Evolutionary conservation across 306 rosid species (phyloP).

Genomic region (Castanea crenata): DNA sequence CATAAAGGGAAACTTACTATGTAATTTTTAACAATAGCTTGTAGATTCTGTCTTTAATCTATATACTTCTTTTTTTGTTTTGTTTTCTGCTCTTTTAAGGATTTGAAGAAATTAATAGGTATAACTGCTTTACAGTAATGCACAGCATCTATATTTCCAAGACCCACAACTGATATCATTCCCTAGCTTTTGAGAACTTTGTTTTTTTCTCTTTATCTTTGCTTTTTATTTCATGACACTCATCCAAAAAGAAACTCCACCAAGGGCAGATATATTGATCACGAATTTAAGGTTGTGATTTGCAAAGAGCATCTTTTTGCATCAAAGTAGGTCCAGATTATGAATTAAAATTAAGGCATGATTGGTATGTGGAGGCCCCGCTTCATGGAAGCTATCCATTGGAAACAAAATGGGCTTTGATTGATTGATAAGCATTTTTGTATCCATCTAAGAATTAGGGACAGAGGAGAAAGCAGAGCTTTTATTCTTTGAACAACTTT

Average conservation of each 20-base stretch:
- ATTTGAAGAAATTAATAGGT: constrained; percentile 21
- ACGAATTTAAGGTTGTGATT: constrained; percentile 48
- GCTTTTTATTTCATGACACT: constrained; percentile 22
- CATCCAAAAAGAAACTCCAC: constrained; percentile 32
- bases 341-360: constrained; percentile 45
- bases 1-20: constrained; percentile 25
- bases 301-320: constrained; percentile 25
- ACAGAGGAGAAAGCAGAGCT: constrained; percentile 36
- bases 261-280: constrained; percentile 29
- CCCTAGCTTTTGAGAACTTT: constrained; percentile 40
- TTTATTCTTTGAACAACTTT: constrained; percentile 11
- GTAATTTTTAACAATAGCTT: constrained; percentile 36
- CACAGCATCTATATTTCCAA: constrained; percentile 20
- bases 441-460: constrained; percentile 41
- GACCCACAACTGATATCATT: constrained; percentile 38
- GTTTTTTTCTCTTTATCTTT: constrained; percentile 13
- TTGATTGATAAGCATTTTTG: constrained; percentile 49
- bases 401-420: constrained; percentile 34
- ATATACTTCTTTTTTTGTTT: constrained; percentile 4
- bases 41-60: constrained; percentile 42
- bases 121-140: constrained; percentile 29
- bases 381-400: constrained; percentile 39
- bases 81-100: constrained; percentile 34
- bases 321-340: constrained; percentile 59
- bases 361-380: constrained; percentile 45